phyloP scores from a whole-genome alignment of 108 stramenopile genomes.

The Pseudonitzschia multistriata region DNA sequence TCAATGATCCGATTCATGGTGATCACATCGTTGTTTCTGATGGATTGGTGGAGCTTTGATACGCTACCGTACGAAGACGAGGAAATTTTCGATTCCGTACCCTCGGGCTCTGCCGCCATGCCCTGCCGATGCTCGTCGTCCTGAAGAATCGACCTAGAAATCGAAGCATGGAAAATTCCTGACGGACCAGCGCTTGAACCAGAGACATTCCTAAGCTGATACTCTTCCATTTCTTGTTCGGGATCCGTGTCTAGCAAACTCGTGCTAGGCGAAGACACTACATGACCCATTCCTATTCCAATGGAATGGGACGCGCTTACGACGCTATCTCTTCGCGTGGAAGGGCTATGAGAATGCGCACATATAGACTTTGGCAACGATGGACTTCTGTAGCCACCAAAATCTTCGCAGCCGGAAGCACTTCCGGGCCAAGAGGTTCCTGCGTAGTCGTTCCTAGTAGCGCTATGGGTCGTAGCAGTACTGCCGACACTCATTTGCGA shows the following conservation, averaged over 20 bases:
- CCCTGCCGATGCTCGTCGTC: constrained; percentile 6
- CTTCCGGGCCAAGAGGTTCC: background rate
- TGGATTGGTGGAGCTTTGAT: constrained; percentile 18
- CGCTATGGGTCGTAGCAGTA: background rate
- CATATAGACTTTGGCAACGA: background rate
- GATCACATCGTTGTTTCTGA: constrained; percentile 6
- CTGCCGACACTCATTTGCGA: background rate
- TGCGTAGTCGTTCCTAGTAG: background rate
- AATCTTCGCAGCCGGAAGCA: background rate
- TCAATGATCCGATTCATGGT: constrained; percentile 17
- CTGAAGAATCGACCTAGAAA: background rate
- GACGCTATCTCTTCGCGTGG: background rate
- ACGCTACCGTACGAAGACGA: background rate
- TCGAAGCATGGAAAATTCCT: background rate
- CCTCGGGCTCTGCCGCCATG: background rate
- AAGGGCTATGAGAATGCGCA: background rate
- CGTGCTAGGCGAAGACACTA: constrained; percentile 1
- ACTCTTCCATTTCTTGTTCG: background rate
- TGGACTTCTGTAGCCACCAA: background rate
- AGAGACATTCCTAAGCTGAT: background rate
- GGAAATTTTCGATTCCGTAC: background rate
- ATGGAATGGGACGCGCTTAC: background rate
- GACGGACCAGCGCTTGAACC: background rate
- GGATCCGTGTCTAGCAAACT: constrained; percentile 9
- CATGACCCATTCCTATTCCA: too few species aligned